These are phyloP conservation scores for Dalechampia spathulata DNA, from an alignment of 441 rosid genomes.

Conservation along the genomic window DNA sequence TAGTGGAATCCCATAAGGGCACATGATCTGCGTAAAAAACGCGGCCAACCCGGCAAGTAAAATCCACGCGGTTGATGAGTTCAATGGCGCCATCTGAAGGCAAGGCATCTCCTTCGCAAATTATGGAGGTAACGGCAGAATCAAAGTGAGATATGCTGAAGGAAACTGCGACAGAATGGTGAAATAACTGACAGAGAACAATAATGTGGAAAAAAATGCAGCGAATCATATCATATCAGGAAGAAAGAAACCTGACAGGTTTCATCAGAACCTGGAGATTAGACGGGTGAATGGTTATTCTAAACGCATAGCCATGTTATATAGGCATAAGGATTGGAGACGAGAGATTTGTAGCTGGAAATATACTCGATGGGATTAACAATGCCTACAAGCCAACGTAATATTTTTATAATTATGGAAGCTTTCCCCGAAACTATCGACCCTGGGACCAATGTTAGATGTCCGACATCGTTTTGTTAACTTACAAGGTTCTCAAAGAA, in stretches of 20 bases:
- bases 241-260: not conserved
- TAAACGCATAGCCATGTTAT: not conserved
- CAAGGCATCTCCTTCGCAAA: slow-evolving; percentile 6
- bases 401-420: too few species aligned
- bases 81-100: not conserved
- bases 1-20: not conserved
- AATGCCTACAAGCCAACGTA: too few species aligned
- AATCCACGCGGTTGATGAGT: slow-evolving; percentile 1
- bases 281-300: not conserved
- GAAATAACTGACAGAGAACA: not conserved
- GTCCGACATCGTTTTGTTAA: too few species aligned
- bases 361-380: too few species aligned
- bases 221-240: not conserved
- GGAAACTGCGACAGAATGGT: not conserved
- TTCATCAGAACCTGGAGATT: not conserved
- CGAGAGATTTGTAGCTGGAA: too few species aligned
- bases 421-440: too few species aligned
- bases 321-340: not conserved
- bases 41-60: not conserved
- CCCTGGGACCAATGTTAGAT: too few species aligned
- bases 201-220: not conserved
- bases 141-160: not conserved
- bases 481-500: too few species aligned
- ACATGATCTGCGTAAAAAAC: not conserved
- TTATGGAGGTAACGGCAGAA: not conserved